These are phyloP conservation scores for Cytospora mali DNA, from an alignment of 2,329 filamentous ascomycete genomes.

Conservation along the genomic window DNA sequence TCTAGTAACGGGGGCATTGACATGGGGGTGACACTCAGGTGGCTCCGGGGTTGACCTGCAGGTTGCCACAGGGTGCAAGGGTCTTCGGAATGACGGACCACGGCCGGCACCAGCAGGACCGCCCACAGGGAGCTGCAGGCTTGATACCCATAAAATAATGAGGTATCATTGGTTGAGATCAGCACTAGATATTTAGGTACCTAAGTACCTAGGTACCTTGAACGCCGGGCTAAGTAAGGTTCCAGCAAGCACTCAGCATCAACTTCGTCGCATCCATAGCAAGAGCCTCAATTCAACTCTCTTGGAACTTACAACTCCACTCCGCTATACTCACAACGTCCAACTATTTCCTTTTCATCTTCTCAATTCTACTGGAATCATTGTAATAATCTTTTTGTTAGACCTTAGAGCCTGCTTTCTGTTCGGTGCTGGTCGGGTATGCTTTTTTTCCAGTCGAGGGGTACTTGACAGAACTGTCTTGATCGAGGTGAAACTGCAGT, in stretches of 20 bases:
- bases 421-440: background rate
- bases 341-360: background rate
- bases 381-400: background rate
- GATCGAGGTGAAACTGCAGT: background rate
- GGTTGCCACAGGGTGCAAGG: background rate
- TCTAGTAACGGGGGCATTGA: background rate
- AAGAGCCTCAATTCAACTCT: background rate
- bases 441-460: background rate
- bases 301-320: background rate
- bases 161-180: background rate
- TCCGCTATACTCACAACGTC: background rate
- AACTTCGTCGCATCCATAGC: background rate
- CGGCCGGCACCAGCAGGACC: background rate
- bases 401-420: background rate
- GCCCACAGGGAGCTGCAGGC: background rate
- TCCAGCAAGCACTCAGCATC: no score
- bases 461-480: background rate
- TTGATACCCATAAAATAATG: background rate
- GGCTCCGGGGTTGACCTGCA: background rate
- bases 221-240: background rate
- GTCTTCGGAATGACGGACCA: background rate
- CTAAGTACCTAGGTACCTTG: background rate
- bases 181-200: background rate
- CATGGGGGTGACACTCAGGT: background rate
- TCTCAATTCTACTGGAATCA: background rate